phyloP scores from a whole-genome alignment of 1,284 basidiomycete genomes.

The Ganoderma boninense region DNA sequence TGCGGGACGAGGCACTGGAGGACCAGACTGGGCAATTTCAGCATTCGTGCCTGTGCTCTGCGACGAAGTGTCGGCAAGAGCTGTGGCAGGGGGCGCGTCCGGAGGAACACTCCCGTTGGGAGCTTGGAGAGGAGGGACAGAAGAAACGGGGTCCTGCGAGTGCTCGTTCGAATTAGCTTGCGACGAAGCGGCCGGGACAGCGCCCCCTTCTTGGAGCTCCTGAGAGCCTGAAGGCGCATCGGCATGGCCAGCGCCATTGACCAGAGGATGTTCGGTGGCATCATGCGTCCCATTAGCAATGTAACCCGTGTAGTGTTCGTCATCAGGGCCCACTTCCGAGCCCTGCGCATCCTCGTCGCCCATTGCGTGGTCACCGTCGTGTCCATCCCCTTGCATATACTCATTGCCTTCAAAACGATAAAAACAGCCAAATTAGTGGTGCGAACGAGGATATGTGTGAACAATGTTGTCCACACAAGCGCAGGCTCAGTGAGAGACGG shows the following conservation, averaged over 20 bases:
- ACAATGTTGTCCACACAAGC: constrained; percentile 43
- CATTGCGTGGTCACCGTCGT: constrained; percentile 43
- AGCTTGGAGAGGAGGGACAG: constrained; percentile 35
- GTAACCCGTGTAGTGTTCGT: constrained; percentile 41
- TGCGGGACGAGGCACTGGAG: constrained; percentile 31
- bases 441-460: constrained; percentile 48
- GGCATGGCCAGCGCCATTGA: constrained; percentile 35
- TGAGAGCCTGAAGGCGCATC: constrained; percentile 36
- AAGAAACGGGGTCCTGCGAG: constrained; percentile 29
- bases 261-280: constrained; percentile 32
- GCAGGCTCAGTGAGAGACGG: constrained; percentile 42
- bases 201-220: constrained; percentile 24
- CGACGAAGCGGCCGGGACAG: constrained; percentile 18
- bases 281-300: constrained; percentile 34
- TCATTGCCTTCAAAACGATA: constrained; percentile 57
- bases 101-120: constrained; percentile 42
- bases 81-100: constrained; percentile 50
- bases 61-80: constrained; percentile 48
- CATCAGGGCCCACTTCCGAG: constrained; percentile 41
- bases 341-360: constrained; percentile 41
- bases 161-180: constrained; percentile 24
- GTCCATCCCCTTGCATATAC: constrained; percentile 47
- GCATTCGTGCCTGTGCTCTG: constrained; percentile 23
- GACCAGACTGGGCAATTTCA: constrained; percentile 32
- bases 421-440: constrained; percentile 60